phyloP scores from a whole-genome alignment of 2,329 filamentous ascomycete genomes.

The Pseudogymnoascus sp. region DNA sequence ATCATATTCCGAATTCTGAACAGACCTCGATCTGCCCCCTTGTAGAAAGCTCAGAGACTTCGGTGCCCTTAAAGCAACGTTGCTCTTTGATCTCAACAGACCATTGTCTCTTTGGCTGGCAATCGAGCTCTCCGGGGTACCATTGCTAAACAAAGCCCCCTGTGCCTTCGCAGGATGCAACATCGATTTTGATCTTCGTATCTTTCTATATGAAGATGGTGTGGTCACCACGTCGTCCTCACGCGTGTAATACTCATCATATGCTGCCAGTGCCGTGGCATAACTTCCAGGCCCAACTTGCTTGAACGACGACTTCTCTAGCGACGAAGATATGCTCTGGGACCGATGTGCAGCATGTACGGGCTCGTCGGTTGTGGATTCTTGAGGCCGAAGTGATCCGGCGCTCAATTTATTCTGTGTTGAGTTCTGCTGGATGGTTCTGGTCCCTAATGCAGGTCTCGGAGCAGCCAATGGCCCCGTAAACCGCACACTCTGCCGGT shows the following conservation, averaged over 20 bases:
- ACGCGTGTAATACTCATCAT: slow-evolving; percentile 37
- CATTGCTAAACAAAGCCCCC: slow-evolving; percentile 25
- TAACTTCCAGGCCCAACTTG: slow-evolving; percentile 28
- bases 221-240: slow-evolving; percentile 41
- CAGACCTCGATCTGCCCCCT: slow-evolving; percentile 24
- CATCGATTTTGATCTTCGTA: slow-evolving; percentile 51
- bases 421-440: slow-evolving; percentile 15
- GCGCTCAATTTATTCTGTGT: slow-evolving; percentile 16
- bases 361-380: slow-evolving; percentile 23
- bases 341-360: slow-evolving; percentile 25
- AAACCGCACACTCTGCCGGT: slow-evolving; percentile 49
- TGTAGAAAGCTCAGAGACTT: slow-evolving; percentile 49
- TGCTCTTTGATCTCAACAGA: slow-evolving; percentile 18
- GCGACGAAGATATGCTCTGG: slow-evolving; percentile 26
- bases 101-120: background rate
- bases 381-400: slow-evolving; percentile 20
- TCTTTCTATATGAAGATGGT: slow-evolving; percentile 39
- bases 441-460: slow-evolving; percentile 19
- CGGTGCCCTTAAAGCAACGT: slow-evolving; percentile 34
- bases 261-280: slow-evolving; percentile 31
- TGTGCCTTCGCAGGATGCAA: slow-evolving; percentile 29
- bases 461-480: slow-evolving; percentile 24
- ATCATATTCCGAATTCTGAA: slow-evolving; percentile 27
- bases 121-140: slow-evolving; percentile 16
- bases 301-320: slow-evolving; percentile 22